A percentile compares a stretch with the other conserved stretches of the same genome.
phyloP scores from a whole-genome alignment of 2,329 filamentous ascomycete species.

The Fusarium clavum region DNA sequence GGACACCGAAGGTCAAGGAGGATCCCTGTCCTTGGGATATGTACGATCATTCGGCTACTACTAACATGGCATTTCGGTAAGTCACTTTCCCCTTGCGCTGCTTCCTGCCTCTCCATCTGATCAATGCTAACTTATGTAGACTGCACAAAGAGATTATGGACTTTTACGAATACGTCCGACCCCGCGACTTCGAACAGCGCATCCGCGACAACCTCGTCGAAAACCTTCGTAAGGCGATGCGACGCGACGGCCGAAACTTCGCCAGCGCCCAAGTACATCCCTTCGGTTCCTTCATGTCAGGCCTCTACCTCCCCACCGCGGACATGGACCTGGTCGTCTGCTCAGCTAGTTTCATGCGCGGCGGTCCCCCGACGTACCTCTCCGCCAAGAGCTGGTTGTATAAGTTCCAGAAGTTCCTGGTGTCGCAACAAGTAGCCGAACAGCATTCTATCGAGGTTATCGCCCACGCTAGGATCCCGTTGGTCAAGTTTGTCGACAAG shows the following conservation, averaged over 20 bases:
- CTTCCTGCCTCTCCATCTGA: too few species aligned
- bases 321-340: constrained; percentile 95
- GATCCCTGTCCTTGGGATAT: constrained; percentile 72
- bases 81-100: constrained; percentile 27
- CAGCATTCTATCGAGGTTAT: constrained; percentile 74
- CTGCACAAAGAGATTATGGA: constrained; percentile 91
- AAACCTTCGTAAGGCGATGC: constrained; percentile 72
- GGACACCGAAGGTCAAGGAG: constrained; percentile 59
- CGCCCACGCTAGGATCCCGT: constrained; percentile 81
- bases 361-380: constrained; percentile 61
- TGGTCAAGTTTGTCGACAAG: constrained; percentile 89
- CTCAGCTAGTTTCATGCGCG: constrained; percentile 66
- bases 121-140: constrained; percentile 55
- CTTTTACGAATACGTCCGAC: constrained; percentile 87
- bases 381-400: constrained; percentile 68
- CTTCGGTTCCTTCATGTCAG: constrained; percentile 96
- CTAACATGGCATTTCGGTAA: constrained; percentile 68
- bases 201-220: constrained; percentile 79
- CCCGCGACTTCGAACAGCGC: constrained; percentile 78
- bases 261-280: constrained; percentile 72
- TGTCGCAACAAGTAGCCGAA: constrained; percentile 66
- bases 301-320: constrained; percentile 75
- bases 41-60: constrained; percentile 65
- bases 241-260: constrained; percentile 61
- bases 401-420: constrained; percentile 71